These are phyloP conservation scores for Lepidium sativum DNA, from an alignment of 345 rosid species.

Conservation along the genomic window DNA sequence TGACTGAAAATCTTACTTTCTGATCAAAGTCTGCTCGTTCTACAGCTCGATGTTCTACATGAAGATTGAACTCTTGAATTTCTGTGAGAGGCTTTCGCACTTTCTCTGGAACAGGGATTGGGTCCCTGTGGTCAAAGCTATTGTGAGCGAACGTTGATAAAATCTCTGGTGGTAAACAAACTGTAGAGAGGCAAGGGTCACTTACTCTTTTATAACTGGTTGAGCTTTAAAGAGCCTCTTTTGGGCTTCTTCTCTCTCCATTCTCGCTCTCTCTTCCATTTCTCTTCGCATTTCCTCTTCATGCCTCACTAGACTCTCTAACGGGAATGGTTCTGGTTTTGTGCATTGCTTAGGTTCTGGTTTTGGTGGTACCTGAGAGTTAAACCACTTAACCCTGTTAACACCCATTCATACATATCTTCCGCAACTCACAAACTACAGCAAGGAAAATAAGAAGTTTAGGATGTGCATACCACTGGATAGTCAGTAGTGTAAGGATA, in stretches of 20 bases:
- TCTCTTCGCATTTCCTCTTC: constrained; percentile 84
- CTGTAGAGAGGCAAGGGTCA: background rate
- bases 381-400: background rate
- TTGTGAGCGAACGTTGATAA: background rate
- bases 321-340: constrained; percentile 71
- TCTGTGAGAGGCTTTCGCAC: constrained; percentile 81
- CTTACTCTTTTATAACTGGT: constrained; percentile 73
- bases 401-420: background rate
- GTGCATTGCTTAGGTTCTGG: constrained; percentile 85
- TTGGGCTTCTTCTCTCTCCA: constrained; percentile 63
- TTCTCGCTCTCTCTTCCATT: constrained; percentile 64
- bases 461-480: constrained; percentile 70
- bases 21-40: constrained; percentile 92
- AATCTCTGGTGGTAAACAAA: background rate
- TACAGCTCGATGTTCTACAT: constrained; percentile 57
- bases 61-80: constrained; percentile 62
- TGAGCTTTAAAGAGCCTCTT: constrained; percentile 76
- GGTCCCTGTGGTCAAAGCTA: constrained; percentile 49
- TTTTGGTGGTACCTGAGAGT: constrained; percentile 72
- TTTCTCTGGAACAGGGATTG: constrained; percentile 86
- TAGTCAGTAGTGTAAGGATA: constrained; percentile 95
- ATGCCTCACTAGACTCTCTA: constrained; percentile 80
- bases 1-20: constrained; percentile 38
- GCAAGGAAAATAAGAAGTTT: background rate
- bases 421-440: background rate